These are phyloP conservation scores for Hordeum pubiflorum DNA, from an alignment of 202 grass and related monocot species.

Conservation along the genomic window DNA sequence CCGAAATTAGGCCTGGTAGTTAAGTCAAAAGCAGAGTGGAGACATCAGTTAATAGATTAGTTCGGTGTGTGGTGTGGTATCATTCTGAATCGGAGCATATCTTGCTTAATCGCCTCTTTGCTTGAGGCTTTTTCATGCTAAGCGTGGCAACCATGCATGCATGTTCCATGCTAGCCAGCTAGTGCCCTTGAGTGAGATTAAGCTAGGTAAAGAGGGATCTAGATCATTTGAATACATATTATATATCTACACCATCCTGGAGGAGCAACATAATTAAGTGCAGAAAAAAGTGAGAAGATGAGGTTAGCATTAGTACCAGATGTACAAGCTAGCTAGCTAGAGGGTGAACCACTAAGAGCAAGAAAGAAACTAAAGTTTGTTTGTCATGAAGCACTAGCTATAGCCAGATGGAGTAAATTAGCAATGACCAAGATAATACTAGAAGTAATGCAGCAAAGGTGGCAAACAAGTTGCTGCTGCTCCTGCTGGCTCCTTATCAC, in stretches of 20 bases:
- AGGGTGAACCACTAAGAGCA: background rate
- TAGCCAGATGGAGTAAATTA: constrained; percentile 31
- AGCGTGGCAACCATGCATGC: background rate
- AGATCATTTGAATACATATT: background rate
- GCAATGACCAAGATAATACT: constrained; percentile 38
- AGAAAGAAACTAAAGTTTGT: background rate
- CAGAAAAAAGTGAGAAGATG: background rate
- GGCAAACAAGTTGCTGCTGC: constrained; percentile 1
- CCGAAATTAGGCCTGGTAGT: background rate
- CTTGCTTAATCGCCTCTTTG: background rate
- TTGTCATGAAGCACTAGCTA: constrained; percentile 24
- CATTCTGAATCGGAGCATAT: background rate
- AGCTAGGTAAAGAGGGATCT: background rate
- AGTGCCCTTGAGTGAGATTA: background rate
- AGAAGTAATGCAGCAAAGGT: constrained; percentile 3
- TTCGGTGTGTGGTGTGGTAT: background rate
- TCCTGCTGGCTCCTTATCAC: constrained; percentile 16
- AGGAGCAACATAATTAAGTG: background rate
- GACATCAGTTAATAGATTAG: background rate
- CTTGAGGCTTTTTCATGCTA: background rate
- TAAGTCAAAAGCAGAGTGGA: background rate
- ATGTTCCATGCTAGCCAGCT: background rate
- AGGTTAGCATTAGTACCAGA: background rate
- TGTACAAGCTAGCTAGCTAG: background rate
- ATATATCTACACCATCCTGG: background rate